Evolutionary conservation across 2,329 filamentous ascomycete species (phyloP), one percentile per base, ranked within the genome.

Genomic region (Raffaelea ambrosiae): DNA sequence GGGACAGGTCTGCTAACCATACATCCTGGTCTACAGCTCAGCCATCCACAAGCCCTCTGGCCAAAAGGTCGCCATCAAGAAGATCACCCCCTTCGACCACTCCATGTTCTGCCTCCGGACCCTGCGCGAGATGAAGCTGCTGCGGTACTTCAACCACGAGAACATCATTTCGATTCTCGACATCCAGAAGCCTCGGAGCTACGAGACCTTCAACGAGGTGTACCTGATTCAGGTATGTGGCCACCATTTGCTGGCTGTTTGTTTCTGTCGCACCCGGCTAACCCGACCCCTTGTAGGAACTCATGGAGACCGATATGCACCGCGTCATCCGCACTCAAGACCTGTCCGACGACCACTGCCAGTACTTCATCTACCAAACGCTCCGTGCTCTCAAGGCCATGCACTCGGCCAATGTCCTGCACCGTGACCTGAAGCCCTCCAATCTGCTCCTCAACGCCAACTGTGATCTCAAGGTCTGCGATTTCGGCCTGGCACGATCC

Each of bases 271-370:
- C 3, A 5, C 26, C 26, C 26, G 26, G 13, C 9, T 43, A 33
- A 22, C 18, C 13, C 4, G 8, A 16, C 16, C 36, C 8, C 8
- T 22, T 38, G 35, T 22, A 95, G 88, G 90, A 95, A 69, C 80
- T 98, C 60, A 98, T 98, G 93, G 93, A 98, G 73, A 98, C 93
- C 43, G 93, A 98, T 63, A 98, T 98, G 93, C 93, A 98, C 68
- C 83, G 93, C 57, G 93, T 98, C 56, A 98, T 98, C 62, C 88
- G 93, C 58, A 98, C 93, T 36, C 93, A 98, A 70, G 93, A 98
- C 63, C 81, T 98, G 41, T 97, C 93, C 35, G 93, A 98, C 67
- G 93, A 98, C 66, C 93, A 98, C 68, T 98, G 93, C 79, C 93
- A 98, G 69, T 98, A 98, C 73, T 98, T 98, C 72, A 98, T 98